phyloP scores from a whole-genome alignment of 2,329 filamentous ascomycete genomes.

The Stagonosporopsis tanaceti region DNA sequence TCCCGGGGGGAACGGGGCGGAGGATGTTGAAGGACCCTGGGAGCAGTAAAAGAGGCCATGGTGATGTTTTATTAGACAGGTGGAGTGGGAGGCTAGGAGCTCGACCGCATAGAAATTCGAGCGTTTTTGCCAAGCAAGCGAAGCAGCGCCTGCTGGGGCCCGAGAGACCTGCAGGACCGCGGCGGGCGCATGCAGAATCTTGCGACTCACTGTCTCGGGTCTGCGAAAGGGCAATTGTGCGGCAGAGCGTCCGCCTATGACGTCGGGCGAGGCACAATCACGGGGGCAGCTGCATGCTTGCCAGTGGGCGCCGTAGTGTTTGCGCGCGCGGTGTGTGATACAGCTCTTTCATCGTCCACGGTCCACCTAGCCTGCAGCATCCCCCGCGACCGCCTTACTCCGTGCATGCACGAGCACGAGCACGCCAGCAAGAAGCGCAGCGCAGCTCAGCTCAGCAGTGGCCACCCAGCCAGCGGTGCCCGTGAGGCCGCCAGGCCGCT shows the following conservation, averaged over 20 bases:
- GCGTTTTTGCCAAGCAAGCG: constrained; percentile 20
- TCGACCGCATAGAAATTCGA: constrained; percentile 22
- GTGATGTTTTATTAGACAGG: constrained; percentile 46
- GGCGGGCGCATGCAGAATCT: constrained; percentile 13
- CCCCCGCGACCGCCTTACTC: constrained; percentile 27
- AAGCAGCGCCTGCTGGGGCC: constrained; percentile 18
- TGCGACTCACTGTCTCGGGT: constrained; percentile 11
- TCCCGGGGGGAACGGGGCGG: constrained; percentile 60
- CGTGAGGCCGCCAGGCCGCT: constrained; percentile 1
- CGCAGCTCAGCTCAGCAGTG: constrained; percentile 10
- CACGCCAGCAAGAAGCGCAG: constrained; percentile 10
- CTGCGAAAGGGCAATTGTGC: constrained; percentile 7
- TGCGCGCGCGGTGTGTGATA: constrained; percentile 21
- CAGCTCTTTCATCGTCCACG: constrained; percentile 20
- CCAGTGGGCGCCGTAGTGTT: constrained; percentile 16
- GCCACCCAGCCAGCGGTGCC: neutral
- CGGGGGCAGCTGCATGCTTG: constrained; percentile 25
- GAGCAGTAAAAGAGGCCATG: constrained; percentile 51
- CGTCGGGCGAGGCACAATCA: constrained; percentile 19
- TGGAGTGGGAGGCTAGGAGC: constrained; percentile 33
- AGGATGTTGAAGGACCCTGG: constrained; percentile 55
- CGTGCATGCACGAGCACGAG: constrained; percentile 19
- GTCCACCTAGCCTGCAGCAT: constrained; percentile 15
- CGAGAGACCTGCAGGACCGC: constrained; percentile 15
- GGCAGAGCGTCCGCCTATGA: constrained; percentile 17